Base-by-base conservation (phyloP, 306 rosid species). In the Quercus mongolica region DNA sequence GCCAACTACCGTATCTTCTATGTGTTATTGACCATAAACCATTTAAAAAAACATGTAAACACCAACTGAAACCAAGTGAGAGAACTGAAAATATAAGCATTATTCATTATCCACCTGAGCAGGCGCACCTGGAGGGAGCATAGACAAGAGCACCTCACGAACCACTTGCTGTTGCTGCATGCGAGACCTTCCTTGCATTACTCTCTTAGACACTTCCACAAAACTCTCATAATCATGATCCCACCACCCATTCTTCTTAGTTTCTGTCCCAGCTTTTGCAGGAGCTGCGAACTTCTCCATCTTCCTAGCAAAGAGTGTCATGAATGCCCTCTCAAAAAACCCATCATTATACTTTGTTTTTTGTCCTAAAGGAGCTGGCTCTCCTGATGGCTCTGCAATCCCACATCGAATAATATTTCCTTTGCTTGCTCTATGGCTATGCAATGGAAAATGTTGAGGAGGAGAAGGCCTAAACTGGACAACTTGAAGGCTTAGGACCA, bases 121-220 rank as follows among this genome's bases (percentile, higher is more conserved):
- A 69, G 99, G 99, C 71, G 99, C 99, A 82, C 98, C 99, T 58
- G 99, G 98, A 75, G 99, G 99, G 71, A 95, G 92, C 96, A 95
- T 95, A 61, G 99, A 92, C 26, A 92, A 76, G 81, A 95, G 97
- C 51, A 95, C 99, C 75, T 91, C 83, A 52, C 98, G 83, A 78
- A 95, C 99, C 0, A 92, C 97, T 73, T 89, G 64, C n/a, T 92
- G 97, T 65, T 95, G 99, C 87, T 92, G 97, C 14, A 76, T 2
- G 3, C 98, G 90, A 71, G 91, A 85, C 89, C 95, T 85, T 0
- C 99, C 97, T 74, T 86, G 92, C 97, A 91, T 92, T 12, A 95
- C 99, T 77, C 97, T 85, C 82, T 49, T 87, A 0, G 98, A 95
- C 0, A 84, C 99, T 73, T 92, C 97, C 35, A 95, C 99, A 71